Evolutionary conservation across 441 rosid species (phyloP).

Genomic region (Populus hybrid): DNA sequence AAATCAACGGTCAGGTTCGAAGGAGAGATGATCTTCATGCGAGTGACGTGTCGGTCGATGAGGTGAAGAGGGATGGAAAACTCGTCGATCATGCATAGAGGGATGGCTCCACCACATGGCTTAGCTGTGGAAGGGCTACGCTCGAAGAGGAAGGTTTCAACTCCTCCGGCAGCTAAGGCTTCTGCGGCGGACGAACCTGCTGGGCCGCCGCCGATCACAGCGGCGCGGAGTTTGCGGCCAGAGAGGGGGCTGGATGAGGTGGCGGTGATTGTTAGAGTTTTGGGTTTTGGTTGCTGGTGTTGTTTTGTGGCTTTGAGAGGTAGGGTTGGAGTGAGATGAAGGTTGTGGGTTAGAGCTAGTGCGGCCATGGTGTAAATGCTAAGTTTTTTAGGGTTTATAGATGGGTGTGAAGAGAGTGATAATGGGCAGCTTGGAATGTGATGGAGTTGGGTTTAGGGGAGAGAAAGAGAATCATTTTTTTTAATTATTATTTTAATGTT

Average conservation of each 20-base stretch:
- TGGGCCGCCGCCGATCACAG: conserved; percentile 60
- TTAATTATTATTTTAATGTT: background rate
- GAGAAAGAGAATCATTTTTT: background rate
- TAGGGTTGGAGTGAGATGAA: conserved; percentile 7
- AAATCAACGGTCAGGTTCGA: conserved; percentile 61
- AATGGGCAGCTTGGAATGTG: background rate
- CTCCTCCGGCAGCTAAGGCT: conserved; percentile 44
- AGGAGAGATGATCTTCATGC: conserved; percentile 65
- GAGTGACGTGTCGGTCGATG: conserved; percentile 59
- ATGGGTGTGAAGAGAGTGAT: background rate
- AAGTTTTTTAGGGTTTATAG: background rate
- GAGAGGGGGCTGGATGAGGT: conserved; percentile 17
- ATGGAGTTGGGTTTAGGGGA: background rate
- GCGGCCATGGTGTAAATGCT: conserved; percentile 21
- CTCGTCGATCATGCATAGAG: conserved; percentile 65
- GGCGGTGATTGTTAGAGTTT: conserved; percentile 16
- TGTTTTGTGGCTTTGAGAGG: background rate
- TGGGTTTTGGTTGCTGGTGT: background rate
- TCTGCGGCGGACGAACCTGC: conserved; percentile 60
- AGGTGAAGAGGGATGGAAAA: conserved; percentile 51
- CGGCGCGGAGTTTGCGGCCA: conserved; percentile 49
- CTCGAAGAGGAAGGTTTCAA: conserved; percentile 66
- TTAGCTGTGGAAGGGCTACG: conserved; percentile 47
- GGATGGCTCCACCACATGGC: conserved; percentile 78
- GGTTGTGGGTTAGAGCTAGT: conserved; percentile 3